Evolutionary conservation across 495 filamentous ascomycete species (phyloP).

Genomic region (Cryomyces minteri): DNA sequence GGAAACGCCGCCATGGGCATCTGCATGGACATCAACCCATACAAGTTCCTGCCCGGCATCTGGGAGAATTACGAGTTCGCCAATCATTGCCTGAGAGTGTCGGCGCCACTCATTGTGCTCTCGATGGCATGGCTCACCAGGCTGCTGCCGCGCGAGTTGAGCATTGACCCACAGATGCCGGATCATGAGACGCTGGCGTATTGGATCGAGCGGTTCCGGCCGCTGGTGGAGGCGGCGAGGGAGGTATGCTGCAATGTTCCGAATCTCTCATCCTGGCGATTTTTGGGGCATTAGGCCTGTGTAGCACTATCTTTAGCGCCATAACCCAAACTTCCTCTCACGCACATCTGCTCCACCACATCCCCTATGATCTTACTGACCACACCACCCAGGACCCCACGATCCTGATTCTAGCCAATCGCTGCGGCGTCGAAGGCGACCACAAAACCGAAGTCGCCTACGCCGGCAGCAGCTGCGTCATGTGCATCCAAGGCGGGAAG

Average conservation of each 20-base stretch:
- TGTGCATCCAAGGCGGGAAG: conserved; percentile 50
- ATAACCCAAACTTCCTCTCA: too few relatives aligned
- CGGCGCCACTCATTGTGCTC: conserved; percentile 56
- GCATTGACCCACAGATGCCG: conserved; percentile 26
- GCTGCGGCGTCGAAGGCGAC: conserved; percentile 28
- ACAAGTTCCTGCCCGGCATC: conserved; percentile 50
- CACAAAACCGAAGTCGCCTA: conserved; percentile 34
- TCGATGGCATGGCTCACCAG: conserved; percentile 79
- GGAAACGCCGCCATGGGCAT: conserved; percentile 62
- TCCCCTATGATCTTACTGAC: too few relatives aligned
- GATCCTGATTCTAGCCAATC: not conserved
- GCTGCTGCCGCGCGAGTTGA: conserved; percentile 26
- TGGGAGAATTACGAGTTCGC: conserved; percentile 75
- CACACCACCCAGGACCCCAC: not conserved
- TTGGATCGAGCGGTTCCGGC: conserved; percentile 73
- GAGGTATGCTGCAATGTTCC: conserved; percentile 11
- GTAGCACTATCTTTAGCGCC: too few relatives aligned
- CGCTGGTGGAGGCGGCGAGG: conserved; percentile 37
- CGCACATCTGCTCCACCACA: too few relatives aligned
- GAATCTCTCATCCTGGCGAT: too few relatives aligned
- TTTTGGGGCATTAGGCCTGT: too few relatives aligned
- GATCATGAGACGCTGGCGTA: conserved; percentile 72
- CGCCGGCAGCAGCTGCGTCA: conserved; percentile 70
- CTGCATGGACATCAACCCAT: conserved; percentile 75
- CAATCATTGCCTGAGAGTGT: conserved; percentile 45